These are phyloP conservation scores for Eimeria zaria DNA, from an alignment of 169 alveolate species.

Conservation along the genomic window DNA sequence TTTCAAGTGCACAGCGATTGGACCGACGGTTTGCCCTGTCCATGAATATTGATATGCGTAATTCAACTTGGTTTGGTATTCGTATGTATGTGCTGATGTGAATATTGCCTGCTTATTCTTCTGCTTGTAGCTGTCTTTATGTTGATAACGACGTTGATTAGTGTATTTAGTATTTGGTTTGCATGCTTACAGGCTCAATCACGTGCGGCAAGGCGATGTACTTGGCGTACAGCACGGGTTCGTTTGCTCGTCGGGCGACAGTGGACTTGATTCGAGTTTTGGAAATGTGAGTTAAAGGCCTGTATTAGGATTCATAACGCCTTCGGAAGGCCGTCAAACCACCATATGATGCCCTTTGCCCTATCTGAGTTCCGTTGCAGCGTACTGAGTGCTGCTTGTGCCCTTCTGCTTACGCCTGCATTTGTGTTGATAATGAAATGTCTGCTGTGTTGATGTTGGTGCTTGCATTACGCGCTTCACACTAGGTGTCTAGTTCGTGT, in stretches of 20 bases:
- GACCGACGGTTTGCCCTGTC: neutral
- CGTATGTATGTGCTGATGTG: neutral
- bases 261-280: slow-evolving; percentile 55
- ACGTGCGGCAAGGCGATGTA: slow-evolving; percentile 67
- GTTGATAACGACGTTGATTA: neutral
- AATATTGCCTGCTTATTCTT: neutral
- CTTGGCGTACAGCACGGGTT: slow-evolving; percentile 24
- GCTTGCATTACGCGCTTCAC: no score
- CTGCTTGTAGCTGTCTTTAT: neutral
- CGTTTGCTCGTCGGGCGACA: slow-evolving; percentile 23
- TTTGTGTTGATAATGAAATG: no score
- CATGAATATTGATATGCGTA: neutral
- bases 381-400: neutral
- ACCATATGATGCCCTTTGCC: neutral
- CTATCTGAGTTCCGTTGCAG: neutral
- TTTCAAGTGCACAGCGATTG: neutral
- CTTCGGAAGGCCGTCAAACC: neutral
- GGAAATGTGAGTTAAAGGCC: slow-evolving; percentile 15
- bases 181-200: slow-evolving; percentile 24
- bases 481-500: no score
- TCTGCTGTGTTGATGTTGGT: no score
- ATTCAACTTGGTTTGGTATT: neutral
- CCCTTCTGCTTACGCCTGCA: no score
- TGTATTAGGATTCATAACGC: no score
- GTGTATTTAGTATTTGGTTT: neutral